These are phyloP conservation scores for Candida sithepensis DNA, from an alignment of 805 yeast species.

Conservation along the genomic window DNA sequence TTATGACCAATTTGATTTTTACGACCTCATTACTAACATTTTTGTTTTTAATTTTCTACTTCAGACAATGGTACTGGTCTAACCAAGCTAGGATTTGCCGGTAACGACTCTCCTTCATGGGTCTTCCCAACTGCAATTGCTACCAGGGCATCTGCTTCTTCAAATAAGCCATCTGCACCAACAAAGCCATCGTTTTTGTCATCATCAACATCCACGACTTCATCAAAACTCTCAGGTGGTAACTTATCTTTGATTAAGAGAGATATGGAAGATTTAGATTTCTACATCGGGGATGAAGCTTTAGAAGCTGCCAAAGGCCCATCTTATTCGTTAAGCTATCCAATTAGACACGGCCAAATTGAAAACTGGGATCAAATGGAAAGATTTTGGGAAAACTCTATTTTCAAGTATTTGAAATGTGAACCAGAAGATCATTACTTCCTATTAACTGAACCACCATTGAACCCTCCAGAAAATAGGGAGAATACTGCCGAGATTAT, in stretches of 20 bases:
- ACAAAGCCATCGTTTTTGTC: slow-evolving; percentile 44
- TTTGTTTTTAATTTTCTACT: background rate
- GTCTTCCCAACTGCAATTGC: slow-evolving; percentile 97
- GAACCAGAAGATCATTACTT: slow-evolving; percentile 99
- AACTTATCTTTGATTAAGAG: slow-evolving; percentile 59
- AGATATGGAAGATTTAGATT: slow-evolving; percentile 92
- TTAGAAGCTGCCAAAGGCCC: slow-evolving; percentile 88
- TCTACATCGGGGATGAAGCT: slow-evolving; percentile 95
- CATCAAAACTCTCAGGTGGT: slow-evolving; percentile 30
- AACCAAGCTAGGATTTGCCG: slow-evolving; percentile 97
- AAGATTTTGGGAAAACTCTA: slow-evolving; percentile 96
- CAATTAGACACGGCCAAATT: slow-evolving; percentile 95
- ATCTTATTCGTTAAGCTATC: slow-evolving; percentile 81
- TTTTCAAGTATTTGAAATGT: slow-evolving; percentile 92
- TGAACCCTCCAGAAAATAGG: slow-evolving; percentile 99
- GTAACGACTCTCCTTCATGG: slow-evolving; percentile 96
- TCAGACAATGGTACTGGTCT: slow-evolving; percentile 90
- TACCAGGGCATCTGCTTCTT: slow-evolving; percentile 52
- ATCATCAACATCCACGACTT: slow-evolving; percentile 23
- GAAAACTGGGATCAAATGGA: slow-evolving; percentile 99
- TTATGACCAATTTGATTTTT: background rate
- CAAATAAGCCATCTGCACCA: slow-evolving; percentile 39
- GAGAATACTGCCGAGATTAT: slow-evolving; percentile 98
- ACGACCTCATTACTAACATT: slow-evolving; percentile 8
- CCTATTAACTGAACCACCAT: slow-evolving; percentile 94